Evolutionary conservation across 139 green algal genomes (phyloP).

Genomic region (Volvox reticuliferus): DNA sequence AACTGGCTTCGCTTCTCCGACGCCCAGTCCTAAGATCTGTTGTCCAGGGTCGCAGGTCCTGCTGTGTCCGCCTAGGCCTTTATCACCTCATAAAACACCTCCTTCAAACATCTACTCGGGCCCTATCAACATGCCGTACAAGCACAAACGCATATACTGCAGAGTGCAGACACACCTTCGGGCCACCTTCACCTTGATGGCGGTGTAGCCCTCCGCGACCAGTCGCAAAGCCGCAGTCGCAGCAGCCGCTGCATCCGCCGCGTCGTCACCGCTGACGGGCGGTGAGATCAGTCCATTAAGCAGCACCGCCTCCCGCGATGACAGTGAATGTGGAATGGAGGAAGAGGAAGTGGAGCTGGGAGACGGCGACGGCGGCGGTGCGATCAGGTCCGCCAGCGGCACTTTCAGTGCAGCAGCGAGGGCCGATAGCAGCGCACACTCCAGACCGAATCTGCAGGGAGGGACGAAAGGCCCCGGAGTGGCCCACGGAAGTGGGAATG

Average conservation of each 20-base stretch:
- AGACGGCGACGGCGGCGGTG: background rate
- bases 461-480: background rate
- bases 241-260: background rate
- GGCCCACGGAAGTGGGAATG: too few species aligned
- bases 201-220: constrained; percentile 61
- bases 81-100: too few species aligned
- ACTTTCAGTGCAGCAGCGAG: constrained; percentile 61
- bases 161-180: constrained; percentile 44
- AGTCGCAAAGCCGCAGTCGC: constrained; percentile 49
- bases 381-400: constrained; percentile 43
- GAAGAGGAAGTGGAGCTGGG: background rate
- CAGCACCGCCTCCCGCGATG: background rate
- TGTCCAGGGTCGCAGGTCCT: too few species aligned
- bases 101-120: too few species aligned
- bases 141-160: too few species aligned
- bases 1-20: too few species aligned
- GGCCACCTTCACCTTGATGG: constrained; percentile 95
- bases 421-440: constrained; percentile 80
- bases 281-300: constrained; percentile 58
- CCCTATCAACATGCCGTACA: too few species aligned
- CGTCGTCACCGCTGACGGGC: background rate
- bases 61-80: too few species aligned
- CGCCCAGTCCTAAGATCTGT: too few species aligned
- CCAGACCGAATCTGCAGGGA: constrained; percentile 74
- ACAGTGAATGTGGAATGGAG: background rate